Conservation (phyloP, 1,284 basidiomycete species). For the Bjerkandera adusta region DNA sequence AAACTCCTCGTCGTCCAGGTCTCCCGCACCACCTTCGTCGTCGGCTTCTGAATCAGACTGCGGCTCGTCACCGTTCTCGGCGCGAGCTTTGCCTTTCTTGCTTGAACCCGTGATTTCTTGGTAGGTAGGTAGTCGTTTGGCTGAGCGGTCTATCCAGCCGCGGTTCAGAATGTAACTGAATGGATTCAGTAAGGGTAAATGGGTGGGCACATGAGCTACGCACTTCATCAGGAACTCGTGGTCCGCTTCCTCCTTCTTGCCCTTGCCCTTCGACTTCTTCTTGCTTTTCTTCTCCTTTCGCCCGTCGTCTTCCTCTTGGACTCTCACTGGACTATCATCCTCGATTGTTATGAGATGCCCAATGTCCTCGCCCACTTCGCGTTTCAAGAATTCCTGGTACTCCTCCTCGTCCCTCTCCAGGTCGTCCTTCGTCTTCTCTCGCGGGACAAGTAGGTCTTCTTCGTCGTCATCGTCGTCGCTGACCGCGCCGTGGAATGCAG, state of each 20-base stretch:
- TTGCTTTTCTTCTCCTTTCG: slow-evolving; percentile 28
- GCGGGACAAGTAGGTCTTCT: slow-evolving; percentile 66
- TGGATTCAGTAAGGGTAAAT: background rate
- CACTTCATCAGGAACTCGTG: slow-evolving; percentile 92
- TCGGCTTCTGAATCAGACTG: slow-evolving; percentile 17
- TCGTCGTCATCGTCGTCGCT: slow-evolving; percentile 45
- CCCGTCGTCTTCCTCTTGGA: slow-evolving; percentile 33
- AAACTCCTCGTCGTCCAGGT: slow-evolving; percentile 58
- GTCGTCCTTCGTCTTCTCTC: slow-evolving; percentile 79
- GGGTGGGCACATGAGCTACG: slow-evolving; percentile 28
- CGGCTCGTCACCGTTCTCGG: slow-evolving; percentile 12
- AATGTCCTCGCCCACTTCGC: slow-evolving; percentile 81
- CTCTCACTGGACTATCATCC: too few species aligned
- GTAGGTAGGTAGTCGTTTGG: slow-evolving; percentile 78
- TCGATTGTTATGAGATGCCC: slow-evolving; percentile 46
- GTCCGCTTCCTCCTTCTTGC: slow-evolving; percentile 59
- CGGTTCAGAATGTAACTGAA: slow-evolving; percentile 90
- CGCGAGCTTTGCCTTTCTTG: slow-evolving; percentile 38
- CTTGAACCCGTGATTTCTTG: slow-evolving; percentile 62
- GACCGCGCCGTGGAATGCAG: slow-evolving; percentile 69
- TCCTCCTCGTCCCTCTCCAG: slow-evolving; percentile 74
- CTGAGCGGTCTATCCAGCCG: slow-evolving; percentile 87
- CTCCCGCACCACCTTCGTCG: slow-evolving; percentile 32
- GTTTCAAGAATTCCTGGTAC: slow-evolving; percentile 78
- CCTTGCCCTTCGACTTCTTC: slow-evolving; percentile 31